Evolutionary conservation across 2,329 filamentous ascomycete genomes (phyloP).

Genomic region (Verticillium klebahnii): DNA sequence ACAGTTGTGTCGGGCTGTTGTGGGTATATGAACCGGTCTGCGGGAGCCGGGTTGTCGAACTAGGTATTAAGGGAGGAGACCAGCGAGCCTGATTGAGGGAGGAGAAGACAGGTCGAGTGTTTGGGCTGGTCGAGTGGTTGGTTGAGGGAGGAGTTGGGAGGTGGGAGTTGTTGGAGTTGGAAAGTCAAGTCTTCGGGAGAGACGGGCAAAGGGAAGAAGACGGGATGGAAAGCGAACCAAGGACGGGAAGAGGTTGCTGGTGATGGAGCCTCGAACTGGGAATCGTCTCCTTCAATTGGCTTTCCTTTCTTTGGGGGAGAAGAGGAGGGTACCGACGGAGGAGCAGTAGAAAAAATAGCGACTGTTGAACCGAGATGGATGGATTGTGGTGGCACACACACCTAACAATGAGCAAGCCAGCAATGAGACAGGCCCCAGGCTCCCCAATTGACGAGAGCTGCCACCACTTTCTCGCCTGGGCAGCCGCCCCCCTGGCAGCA

Average conservation of each 20-base stretch:
- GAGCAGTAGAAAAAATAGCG: constrained; percentile 9
- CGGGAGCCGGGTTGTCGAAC: neutral
- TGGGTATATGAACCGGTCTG: neutral
- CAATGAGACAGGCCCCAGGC: neutral
- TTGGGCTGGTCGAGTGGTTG: neutral
- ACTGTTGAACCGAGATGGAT: constrained; percentile 14
- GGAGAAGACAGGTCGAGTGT: constrained; percentile 4
- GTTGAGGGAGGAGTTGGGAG: constrained; percentile 5
- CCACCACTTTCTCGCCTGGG: neutral
- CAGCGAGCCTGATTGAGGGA: constrained; percentile 10
- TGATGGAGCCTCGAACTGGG: neutral
- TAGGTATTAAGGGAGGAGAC: neutral
- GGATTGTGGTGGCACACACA: neutral
- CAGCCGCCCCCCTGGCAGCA: neutral
- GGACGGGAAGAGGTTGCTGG: neutral
- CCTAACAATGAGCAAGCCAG: neutral
- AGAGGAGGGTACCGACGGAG: neutral
- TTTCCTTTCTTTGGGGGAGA: neutral
- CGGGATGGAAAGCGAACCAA: constrained; percentile 1
- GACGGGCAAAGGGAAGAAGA: constrained; percentile 13
- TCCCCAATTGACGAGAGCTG: neutral
- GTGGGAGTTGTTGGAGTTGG: neutral
- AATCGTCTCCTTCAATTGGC: constrained; percentile 1
- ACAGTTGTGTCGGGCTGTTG: neutral
- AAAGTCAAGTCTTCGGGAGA: neutral